Percentiles rank a stretch among this genome's conserved stretches.
These are phyloP conservation scores for Agastache rugosa DNA, from an alignment of 257 asterid genomes.

Conservation along the genomic window DNA sequence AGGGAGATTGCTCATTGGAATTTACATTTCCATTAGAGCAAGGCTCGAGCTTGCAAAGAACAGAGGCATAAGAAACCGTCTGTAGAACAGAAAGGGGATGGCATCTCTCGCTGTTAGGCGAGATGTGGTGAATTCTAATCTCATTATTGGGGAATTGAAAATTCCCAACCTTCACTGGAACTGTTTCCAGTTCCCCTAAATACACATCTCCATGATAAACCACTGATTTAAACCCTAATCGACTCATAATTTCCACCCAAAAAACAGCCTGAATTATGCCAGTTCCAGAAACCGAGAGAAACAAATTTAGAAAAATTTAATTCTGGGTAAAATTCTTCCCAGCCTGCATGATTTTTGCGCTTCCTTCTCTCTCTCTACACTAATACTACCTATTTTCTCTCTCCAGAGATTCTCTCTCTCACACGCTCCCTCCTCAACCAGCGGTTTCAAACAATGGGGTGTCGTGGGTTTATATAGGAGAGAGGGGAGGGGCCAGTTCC, in stretches of 20 bases:
- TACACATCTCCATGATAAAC: slow-evolving; percentile 74
- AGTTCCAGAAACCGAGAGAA: slow-evolving; percentile 23
- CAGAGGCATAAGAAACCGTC: slow-evolving; percentile 67
- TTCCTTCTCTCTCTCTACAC: slow-evolving; percentile 12
- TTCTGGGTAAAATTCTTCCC: slow-evolving; percentile 18
- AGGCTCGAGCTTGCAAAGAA: slow-evolving; percentile 93
- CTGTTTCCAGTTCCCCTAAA: slow-evolving; percentile 79
- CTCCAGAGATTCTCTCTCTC: slow-evolving; percentile 34
- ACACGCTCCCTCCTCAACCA: slow-evolving; percentile 51
- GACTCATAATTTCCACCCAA: slow-evolving; percentile 56
- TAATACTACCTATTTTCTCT: slow-evolving; percentile 9
- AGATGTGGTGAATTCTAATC: slow-evolving; percentile 79
- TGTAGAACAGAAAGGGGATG: slow-evolving; percentile 84
- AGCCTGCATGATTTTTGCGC: slow-evolving; percentile 35
- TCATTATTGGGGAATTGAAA: slow-evolving; percentile 85
- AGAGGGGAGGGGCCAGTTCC: slow-evolving; percentile 25
- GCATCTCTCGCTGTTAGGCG: slow-evolving; percentile 75
- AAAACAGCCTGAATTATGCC: neutral
- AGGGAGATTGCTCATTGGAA: slow-evolving; percentile 56
- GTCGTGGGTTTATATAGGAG: slow-evolving; percentile 58
- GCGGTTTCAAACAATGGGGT: slow-evolving; percentile 54
- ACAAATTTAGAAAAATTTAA: slow-evolving; percentile 9
- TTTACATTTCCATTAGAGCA: slow-evolving; percentile 40
- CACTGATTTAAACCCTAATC: slow-evolving; percentile 87
- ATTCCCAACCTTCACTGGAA: slow-evolving; percentile 63